These are phyloP conservation scores for Chaetomium strumarium DNA, from an alignment of 2,329 filamentous ascomycete species.

Conservation along the genomic window DNA sequence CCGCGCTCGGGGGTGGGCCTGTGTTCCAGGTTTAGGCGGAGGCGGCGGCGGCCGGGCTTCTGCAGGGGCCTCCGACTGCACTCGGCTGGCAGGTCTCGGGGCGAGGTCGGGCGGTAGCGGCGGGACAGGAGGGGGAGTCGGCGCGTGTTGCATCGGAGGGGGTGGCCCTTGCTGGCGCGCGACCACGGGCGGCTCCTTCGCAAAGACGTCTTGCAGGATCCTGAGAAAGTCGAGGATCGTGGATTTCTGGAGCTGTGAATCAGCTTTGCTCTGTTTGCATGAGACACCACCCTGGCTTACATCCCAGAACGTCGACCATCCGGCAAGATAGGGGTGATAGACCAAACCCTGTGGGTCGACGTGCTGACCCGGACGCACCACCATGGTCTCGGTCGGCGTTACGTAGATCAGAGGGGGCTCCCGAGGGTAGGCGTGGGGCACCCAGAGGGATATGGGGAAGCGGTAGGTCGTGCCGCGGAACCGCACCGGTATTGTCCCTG, in stretches of 20 bases:
- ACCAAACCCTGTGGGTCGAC: constrained; percentile 88
- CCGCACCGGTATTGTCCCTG: constrained; percentile 81
- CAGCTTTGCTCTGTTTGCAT: constrained; percentile 5
- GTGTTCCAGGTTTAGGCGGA: constrained; percentile 46
- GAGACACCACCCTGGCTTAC: constrained; percentile 38
- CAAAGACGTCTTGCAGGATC: constrained; percentile 80
- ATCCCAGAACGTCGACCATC: constrained; percentile 87
- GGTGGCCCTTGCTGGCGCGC: constrained; percentile 55
- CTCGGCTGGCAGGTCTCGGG: constrained; percentile 34
- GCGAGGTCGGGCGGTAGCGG: constrained; percentile 62
- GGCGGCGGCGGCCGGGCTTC: constrained; percentile 41
- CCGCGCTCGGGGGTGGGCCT: constrained; percentile 27
- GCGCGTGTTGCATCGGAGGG: constrained; percentile 31
- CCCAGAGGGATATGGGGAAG: constrained; percentile 89
- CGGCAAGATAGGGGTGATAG: constrained; percentile 91
- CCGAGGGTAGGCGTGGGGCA: constrained; percentile 82
- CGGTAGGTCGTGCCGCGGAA: constrained; percentile 87
- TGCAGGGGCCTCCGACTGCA: constrained; percentile 29
- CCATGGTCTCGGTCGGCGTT: constrained; percentile 80
- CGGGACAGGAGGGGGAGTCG: constrained; percentile 60
- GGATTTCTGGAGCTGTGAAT: constrained; percentile 57
- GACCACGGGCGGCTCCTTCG: constrained; percentile 89
- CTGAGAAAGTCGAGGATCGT: constrained; percentile 76
- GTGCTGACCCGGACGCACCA: constrained; percentile 87
- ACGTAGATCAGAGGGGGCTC: constrained; percentile 86